Base-by-base conservation (phyloP, 2,329 filamentous ascomycete species). In the Ophiocordyceps camponoti-saundersi region DNA sequence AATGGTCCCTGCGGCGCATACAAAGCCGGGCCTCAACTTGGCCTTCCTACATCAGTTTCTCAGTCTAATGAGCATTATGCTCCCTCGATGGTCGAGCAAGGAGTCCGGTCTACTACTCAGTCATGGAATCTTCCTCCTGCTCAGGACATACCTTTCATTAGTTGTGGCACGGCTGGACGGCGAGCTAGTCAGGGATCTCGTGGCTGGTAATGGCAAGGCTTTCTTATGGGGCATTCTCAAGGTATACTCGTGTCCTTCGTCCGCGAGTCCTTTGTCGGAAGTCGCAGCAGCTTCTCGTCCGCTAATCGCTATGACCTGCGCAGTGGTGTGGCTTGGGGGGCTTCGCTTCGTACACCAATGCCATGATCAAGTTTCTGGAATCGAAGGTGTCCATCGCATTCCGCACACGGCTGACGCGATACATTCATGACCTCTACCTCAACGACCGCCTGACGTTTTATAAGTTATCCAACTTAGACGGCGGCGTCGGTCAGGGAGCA, bases 311-410 rank as follows among this genome's bases (percentile, higher is more conserved):
- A 16, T 32, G 4, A n/a, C 43, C 18, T 7, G 36, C 10, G 21
- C 43, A 79, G 71, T 98, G 92, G 92, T 88, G 89, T 53, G 88
- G 90, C 3, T 81, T 98, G 34, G 92, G 92, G 41, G 86, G 85
- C 2, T 80, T 96, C 52, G 90, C 89, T 10, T 94, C 90, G 0
- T 98, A 98, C 59, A 95, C 90, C 45, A 98, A 98, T 63, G 88
- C 90, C 47, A 95, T 93, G 84, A 98, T 98, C 71, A 96, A 96
- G 64, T 98, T 85, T 65, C 74, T 98, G 51, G 90, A 98, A 65
- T 90, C 86, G 45, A 98, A 98, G 68, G 88, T 98, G 47, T 95
- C 90, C 7, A 98, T 98, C 53, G 90, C 93, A 32, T 98, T 98
- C 73, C 81, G 92, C 41, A 98, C 92, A 5, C 79, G 92, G 12